Conservation (phyloP, 2,329 filamentous ascomycete species). For the Neopestalotiopsis clavispora region DNA sequence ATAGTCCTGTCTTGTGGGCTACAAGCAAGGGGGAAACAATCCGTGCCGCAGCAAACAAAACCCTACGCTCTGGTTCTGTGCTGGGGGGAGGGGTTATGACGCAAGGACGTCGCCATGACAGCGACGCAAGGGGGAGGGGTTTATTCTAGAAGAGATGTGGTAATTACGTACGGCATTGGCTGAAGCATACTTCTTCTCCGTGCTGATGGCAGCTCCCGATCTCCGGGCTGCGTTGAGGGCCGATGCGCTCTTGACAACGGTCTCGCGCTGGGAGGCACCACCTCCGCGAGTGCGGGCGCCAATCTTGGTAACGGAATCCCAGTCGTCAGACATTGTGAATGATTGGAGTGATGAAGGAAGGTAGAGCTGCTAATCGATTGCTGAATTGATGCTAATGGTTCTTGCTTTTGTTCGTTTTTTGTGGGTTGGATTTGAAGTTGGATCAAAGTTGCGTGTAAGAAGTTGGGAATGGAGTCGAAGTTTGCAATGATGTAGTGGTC, state of each 20-base stretch:
- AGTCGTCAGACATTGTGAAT: slow-evolving; percentile 71
- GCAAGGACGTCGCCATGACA: neutral
- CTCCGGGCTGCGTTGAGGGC: slow-evolving; percentile 90
- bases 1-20: neutral
- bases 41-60: too few relatives aligned
- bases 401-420: slow-evolving; percentile 11
- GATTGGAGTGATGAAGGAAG: slow-evolving; percentile 21
- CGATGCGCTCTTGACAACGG: slow-evolving; percentile 81
- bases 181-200: slow-evolving; percentile 87
- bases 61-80: too few relatives aligned
- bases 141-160: neutral
- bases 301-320: slow-evolving; percentile 91
- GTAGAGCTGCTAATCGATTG: slow-evolving; percentile 9
- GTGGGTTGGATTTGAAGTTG: slow-evolving; percentile 15
- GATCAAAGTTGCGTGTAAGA: neutral
- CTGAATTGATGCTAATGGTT: neutral
- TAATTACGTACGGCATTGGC: slow-evolving; percentile 75
- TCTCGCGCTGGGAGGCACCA: slow-evolving; percentile 74
- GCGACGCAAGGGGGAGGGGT: neutral
- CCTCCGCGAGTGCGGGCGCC: slow-evolving; percentile 80
- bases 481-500: slow-evolving; percentile 20
- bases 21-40: too few relatives aligned
- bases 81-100: neutral
- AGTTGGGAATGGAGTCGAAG: neutral
- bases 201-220: slow-evolving; percentile 74